Base-by-base conservation (phyloP, 2,329 filamentous ascomycete species). In the Beauveria pseudobassiana region DNA sequence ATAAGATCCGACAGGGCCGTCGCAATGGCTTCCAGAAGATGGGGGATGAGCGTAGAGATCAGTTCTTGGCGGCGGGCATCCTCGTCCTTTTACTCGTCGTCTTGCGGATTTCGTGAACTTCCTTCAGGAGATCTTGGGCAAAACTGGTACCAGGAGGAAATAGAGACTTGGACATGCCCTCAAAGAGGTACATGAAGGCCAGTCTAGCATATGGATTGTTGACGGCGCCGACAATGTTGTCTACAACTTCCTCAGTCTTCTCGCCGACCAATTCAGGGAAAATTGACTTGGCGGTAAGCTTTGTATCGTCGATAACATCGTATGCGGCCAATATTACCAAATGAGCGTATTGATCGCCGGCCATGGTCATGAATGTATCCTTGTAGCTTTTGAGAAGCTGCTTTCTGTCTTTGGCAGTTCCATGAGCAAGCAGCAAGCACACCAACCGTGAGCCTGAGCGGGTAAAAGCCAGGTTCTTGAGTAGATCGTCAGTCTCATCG, bases 391-490 rank as follows among this genome's bases (percentile, higher is more conserved):
- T 91, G 56, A 98, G 79, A 62, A 99, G 86, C 63, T 89, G 82
- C 76, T 96, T 96, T 68, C 95, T 87, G 75, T 98, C 93, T 78
- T 99, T 99, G 66, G 95, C 92, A 59, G 81, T 87, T 62, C 92
- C 91, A 70, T 96, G 83, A 10, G 95, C 93, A 45, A 99, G 78
- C 46, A 91, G 83, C 49, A 96, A 80, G 70, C 87, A 93, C 61
- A 92, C 88, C 14, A 99, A 81, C 42, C 90, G 84, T 51, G 92
- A 87, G 6, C 95, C 95, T 9, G 91, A 91, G 73, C 88, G 89
- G 49, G 95, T 99, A 76, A 99, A 99, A 7, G 93, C 93, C 78
- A 99, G 84, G 74, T 98, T 98, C 80, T 96, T 96, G 65, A 95
- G 82, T 64, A 97, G 76, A 73, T 98, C 93, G 53, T 91, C 92